Evolutionary conservation across 192 early-diverging fungal species (phyloP).

Genomic region (Coemansia brasiliensis): DNA sequence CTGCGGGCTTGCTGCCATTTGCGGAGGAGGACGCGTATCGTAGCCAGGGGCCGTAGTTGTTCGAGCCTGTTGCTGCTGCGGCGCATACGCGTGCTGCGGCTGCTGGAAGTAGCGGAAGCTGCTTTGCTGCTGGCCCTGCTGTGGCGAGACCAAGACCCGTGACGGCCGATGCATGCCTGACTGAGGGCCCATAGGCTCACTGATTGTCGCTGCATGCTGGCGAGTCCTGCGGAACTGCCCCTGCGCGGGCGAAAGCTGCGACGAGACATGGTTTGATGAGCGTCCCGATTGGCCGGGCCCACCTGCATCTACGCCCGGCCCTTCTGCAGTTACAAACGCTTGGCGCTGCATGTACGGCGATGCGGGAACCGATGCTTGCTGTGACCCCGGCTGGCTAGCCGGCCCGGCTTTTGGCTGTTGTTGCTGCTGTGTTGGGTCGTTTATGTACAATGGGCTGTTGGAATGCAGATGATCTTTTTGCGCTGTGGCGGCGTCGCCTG

Average conservation of each 20-base stretch:
- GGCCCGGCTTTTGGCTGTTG: constrained; percentile 5
- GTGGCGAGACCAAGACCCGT: constrained; percentile 12
- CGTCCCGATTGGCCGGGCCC: constrained; percentile 3
- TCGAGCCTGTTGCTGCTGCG: constrained; percentile 6
- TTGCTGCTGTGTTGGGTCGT: constrained; percentile 7
- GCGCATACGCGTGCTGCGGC: constrained; percentile 3
- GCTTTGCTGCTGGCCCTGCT: constrained; percentile 27
- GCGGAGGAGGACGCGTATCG: constrained; percentile 11
- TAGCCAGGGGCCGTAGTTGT: constrained; percentile 3
- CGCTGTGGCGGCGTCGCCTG: not conserved
- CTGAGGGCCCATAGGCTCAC: constrained; percentile 42
- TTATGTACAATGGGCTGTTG: constrained; percentile 20
- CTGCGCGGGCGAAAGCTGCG: constrained; percentile 10
- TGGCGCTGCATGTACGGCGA: constrained; percentile 17
- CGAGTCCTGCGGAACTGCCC: constrained; percentile 25
- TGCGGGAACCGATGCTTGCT: constrained; percentile 11
- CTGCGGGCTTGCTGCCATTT: constrained; percentile 8
- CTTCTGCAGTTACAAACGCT: not conserved
- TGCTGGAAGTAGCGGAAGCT: constrained; percentile 35
- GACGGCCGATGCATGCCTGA: constrained; percentile 9
- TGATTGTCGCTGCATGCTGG: constrained; percentile 51
- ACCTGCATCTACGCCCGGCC: not conserved
- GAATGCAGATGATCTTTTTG: constrained; percentile 16
- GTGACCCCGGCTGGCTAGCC: constrained; percentile 7
- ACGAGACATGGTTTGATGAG: not conserved